Percentiles rank a stretch among this genome's conserved stretches.
Conservation (phyloP, 2,329 filamentous ascomycete genomes). For the Pseudocercospora cruenta region DNA sequence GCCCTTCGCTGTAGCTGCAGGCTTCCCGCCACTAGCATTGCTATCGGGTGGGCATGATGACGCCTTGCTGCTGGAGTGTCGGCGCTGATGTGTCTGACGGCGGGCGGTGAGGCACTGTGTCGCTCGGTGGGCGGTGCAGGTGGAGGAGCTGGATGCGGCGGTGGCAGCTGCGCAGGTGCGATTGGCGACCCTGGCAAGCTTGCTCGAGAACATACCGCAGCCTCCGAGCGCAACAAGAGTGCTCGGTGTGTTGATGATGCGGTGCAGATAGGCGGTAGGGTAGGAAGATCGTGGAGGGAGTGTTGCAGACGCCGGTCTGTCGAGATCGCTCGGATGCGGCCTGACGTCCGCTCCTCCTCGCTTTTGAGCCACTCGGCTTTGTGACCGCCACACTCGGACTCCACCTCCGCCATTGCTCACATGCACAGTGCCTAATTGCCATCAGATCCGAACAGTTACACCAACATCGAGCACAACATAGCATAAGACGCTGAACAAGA, state of each 20-base stretch:
- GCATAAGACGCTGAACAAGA: background rate
- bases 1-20: slow-evolving; percentile 34
- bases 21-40: slow-evolving; percentile 34
- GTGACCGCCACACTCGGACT: background rate
- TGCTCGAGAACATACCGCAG: slow-evolving; percentile 38
- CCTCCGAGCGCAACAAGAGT: background rate
- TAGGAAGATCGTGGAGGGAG: background rate
- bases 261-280: background rate
- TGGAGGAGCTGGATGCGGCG: slow-evolving; percentile 31
- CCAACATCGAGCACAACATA: background rate
- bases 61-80: slow-evolving; percentile 55
- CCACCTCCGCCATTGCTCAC: background rate
- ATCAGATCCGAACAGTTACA: background rate
- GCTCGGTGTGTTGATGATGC: background rate
- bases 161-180: slow-evolving; percentile 32
- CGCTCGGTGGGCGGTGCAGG: slow-evolving; percentile 35
- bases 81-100: slow-evolving; percentile 50
- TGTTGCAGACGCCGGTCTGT: background rate
- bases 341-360: background rate
- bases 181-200: slow-evolving; percentile 37
- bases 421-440: background rate
- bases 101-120: slow-evolving; percentile 40
- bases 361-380: background rate
- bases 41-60: slow-evolving; percentile 49
- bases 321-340: background rate